These are phyloP conservation scores for Psidium friedrichsthalianum DNA, from an alignment of 345 rosid species.

Conservation along the genomic window DNA sequence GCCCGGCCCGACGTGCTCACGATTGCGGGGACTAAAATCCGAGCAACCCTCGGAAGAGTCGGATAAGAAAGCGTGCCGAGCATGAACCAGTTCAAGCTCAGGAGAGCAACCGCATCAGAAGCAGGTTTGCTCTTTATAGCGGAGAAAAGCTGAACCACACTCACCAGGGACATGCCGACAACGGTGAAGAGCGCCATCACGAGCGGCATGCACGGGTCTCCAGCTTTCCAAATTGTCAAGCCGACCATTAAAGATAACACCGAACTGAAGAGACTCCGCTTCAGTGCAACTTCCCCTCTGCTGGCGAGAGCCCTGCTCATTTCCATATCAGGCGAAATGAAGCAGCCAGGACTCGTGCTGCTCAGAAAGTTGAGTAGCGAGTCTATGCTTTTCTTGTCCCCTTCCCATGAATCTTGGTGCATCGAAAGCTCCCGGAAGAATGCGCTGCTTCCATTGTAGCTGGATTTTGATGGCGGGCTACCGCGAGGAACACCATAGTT, in stretches of 20 bases:
- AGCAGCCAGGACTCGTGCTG: slow-evolving; percentile 6
- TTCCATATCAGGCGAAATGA: slow-evolving; percentile 12
- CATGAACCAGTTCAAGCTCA: slow-evolving; percentile 81
- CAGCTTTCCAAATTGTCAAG: slow-evolving; percentile 47
- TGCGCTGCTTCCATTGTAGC: slow-evolving; percentile 5
- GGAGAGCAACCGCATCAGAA: slow-evolving; percentile 63
- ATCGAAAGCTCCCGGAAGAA: background rate
- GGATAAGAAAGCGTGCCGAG: slow-evolving; percentile 73
- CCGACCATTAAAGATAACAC: slow-evolving; percentile 54
- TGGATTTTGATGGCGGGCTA: slow-evolving; percentile 5
- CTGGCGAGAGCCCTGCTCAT: slow-evolving; percentile 7
- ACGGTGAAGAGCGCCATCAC: slow-evolving; percentile 67
- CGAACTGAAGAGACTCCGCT: slow-evolving; percentile 52
- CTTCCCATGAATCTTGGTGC: slow-evolving; percentile 13
- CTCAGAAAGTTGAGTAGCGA: slow-evolving; percentile 1
- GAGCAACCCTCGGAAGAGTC: slow-evolving; percentile 40
- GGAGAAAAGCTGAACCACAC: slow-evolving; percentile 59
- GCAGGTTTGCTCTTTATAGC: slow-evolving; percentile 54
- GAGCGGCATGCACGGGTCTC: slow-evolving; percentile 65
- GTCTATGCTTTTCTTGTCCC: slow-evolving; percentile 5
- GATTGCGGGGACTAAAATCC: slow-evolving; percentile 17
- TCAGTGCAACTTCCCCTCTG: slow-evolving; percentile 41
- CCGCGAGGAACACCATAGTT: slow-evolving; percentile 5
- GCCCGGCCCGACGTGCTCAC: background rate
- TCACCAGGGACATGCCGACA: slow-evolving; percentile 61